phyloP scores from a whole-genome alignment of 331 rosid species.

The Pyracantha coccinea region DNA sequence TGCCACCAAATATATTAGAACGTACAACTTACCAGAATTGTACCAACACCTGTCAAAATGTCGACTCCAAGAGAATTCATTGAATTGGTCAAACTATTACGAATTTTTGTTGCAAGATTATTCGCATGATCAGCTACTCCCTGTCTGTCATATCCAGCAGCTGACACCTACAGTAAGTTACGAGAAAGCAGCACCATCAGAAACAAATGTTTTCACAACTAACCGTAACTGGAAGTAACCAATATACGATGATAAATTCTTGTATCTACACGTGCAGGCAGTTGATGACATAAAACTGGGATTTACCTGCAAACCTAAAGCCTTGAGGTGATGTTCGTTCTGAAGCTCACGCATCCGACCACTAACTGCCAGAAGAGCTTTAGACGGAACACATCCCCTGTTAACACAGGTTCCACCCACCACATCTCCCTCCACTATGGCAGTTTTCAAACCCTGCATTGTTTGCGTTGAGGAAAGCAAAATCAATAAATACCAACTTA shows the following conservation, averaged over 20 bases:
- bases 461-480: not conserved
- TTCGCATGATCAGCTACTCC: slow-evolving; percentile 98
- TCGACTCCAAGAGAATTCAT: slow-evolving; percentile 93
- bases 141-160: slow-evolving; percentile 90
- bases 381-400: slow-evolving; percentile 98
- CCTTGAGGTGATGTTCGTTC: slow-evolving; percentile 80
- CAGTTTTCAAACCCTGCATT: slow-evolving; percentile 93
- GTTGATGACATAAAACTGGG: not conserved
- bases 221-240: not conserved
- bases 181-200: slow-evolving; percentile 5
- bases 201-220: not conserved
- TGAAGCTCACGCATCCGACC: slow-evolving; percentile 96
- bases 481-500: not conserved
- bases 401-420: slow-evolving; percentile 99
- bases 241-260: not conserved
- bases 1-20: not conserved
- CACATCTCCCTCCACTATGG: slow-evolving; percentile 91
- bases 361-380: slow-evolving; percentile 96
- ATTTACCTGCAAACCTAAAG: slow-evolving; percentile 87
- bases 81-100: slow-evolving; percentile 77
- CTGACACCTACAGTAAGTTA: slow-evolving; percentile 51
- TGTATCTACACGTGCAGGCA: not conserved
- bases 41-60: slow-evolving; percentile 83
- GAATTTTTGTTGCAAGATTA: slow-evolving; percentile 93
- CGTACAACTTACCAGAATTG: slow-evolving; percentile 55